phyloP scores from a whole-genome alignment of 352 stramenopile species.

The Phytophthora aleatoria region DNA sequence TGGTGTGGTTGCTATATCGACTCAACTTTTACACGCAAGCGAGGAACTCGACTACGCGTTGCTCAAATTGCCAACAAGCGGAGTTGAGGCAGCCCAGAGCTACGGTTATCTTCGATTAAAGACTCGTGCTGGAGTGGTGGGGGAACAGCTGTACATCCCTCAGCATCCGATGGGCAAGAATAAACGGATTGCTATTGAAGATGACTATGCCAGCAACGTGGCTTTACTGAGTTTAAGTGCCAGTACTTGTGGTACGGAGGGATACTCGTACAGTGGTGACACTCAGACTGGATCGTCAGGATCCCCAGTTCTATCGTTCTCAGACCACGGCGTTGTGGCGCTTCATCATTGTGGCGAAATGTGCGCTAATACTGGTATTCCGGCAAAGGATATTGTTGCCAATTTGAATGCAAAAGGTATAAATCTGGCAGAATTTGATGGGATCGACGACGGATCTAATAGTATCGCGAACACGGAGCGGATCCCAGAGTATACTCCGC shows the following conservation, averaged over 20 bases:
- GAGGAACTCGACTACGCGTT: conserved; percentile 59
- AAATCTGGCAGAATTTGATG: conserved; percentile 40
- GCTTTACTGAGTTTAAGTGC: conserved; percentile 40
- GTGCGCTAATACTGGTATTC: conserved; percentile 66
- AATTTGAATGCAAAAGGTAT: conserved; percentile 35
- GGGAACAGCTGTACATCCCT: conserved; percentile 55
- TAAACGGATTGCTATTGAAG: conserved; percentile 52
- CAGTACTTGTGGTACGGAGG: conserved; percentile 37
- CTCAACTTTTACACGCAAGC: conserved; percentile 46
- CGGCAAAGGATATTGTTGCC: conserved; percentile 42
- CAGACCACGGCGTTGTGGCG: conserved; percentile 61
- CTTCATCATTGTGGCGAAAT: conserved; percentile 68
- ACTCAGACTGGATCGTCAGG: conserved; percentile 69
- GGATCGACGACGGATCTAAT: conserved; percentile 32
- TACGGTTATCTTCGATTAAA: conserved; percentile 64
- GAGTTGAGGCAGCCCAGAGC: conserved; percentile 22
- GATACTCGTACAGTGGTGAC: conserved; percentile 65
- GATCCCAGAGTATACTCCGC: conserved; percentile 45
- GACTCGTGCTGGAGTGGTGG: conserved; percentile 25
- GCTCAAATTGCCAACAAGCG: conserved; percentile 38
- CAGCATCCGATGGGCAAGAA: conserved; percentile 49
- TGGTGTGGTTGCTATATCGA: conserved; percentile 41
- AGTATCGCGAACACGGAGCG: conserved; percentile 28
- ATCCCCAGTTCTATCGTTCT: conserved; percentile 53
- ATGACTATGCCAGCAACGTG: conserved; percentile 50